phyloP scores from a whole-genome alignment of 139 green algal species.

The Coelastrella sp. region DNA sequence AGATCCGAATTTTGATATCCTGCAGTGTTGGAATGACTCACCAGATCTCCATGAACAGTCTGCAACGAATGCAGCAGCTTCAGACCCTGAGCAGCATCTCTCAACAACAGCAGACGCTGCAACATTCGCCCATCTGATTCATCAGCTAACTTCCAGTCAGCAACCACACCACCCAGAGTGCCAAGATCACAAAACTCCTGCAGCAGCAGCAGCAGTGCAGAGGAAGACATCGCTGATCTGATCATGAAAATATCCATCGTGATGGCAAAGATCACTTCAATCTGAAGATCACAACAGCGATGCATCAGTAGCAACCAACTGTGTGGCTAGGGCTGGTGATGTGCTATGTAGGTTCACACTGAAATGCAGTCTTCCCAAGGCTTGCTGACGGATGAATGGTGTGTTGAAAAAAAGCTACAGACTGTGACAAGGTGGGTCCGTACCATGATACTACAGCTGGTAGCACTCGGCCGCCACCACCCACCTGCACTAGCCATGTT shows the following conservation, averaged over 20 bases:
- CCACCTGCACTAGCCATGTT: background rate
- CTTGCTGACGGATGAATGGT: too few relatives aligned
- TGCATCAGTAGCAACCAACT: too few relatives aligned
- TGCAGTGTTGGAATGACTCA: too few relatives aligned
- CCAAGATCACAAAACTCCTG: slow-evolving; percentile 28
- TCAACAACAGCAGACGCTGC: background rate
- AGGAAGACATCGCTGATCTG: background rate
- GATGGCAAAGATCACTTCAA: background rate
- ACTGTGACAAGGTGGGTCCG: background rate
- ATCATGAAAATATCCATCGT: too few relatives aligned
- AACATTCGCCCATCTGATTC: background rate
- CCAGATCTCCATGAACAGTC: slow-evolving; percentile 12
- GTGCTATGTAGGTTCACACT: too few relatives aligned
- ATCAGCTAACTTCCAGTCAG: background rate
- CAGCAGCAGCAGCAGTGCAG: background rate
- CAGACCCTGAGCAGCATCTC: background rate
- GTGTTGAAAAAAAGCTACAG: background rate
- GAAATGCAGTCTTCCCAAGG: too few relatives aligned
- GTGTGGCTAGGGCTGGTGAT: too few relatives aligned
- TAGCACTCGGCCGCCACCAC: background rate
- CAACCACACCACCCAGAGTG: background rate
- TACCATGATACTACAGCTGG: background rate
- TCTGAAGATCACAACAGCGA: background rate
- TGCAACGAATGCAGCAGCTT: slow-evolving; percentile 2
- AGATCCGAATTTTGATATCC: too few relatives aligned